These are phyloP conservation scores for Austroboletus eburneus DNA, from an alignment of 768 basidiomycete species.

Conservation along the genomic window DNA sequence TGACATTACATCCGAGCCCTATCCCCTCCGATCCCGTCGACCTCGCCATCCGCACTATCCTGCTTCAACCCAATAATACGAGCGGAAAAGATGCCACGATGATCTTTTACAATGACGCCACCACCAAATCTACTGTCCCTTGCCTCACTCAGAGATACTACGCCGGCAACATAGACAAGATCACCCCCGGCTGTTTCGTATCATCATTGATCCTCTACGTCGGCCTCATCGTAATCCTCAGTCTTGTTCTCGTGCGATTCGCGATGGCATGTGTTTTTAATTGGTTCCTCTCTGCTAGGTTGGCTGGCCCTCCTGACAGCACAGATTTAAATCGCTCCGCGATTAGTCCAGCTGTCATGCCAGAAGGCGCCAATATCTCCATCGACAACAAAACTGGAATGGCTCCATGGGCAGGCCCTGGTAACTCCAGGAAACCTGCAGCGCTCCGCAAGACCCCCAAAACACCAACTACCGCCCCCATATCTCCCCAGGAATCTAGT, in stretches of 20 bases:
- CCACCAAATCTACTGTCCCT: slow-evolving; percentile 62
- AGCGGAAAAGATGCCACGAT: slow-evolving; percentile 89
- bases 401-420: slow-evolving; percentile 83
- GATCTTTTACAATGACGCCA: slow-evolving; percentile 69
- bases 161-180: slow-evolving; percentile 94
- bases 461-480: slow-evolving; percentile 44
- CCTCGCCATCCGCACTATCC: slow-evolving; percentile 70
- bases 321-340: slow-evolving; percentile 74
- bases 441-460: slow-evolving; percentile 38
- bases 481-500: slow-evolving; percentile 40
- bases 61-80: slow-evolving; percentile 42
- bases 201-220: slow-evolving; percentile 85
- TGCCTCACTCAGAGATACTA: slow-evolving; percentile 85
- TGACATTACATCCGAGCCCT: slow-evolving; percentile 62
- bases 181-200: slow-evolving; percentile 94
- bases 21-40: slow-evolving; percentile 78
- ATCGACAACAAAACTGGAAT: slow-evolving; percentile 88
- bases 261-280: slow-evolving; percentile 95
- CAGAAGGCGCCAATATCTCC: slow-evolving; percentile 93
- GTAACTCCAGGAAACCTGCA: slow-evolving; percentile 47
- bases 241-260: slow-evolving; percentile 88
- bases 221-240: slow-evolving; percentile 87
- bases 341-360: slow-evolving; percentile 94
- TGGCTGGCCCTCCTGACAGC: slow-evolving; percentile 73
- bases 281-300: slow-evolving; percentile 86